Evolutionary conservation across 768 basidiomycete genomes (phyloP), one percentile per base, ranked within the genome.

Genomic region (Pleurotus tuoliensis): DNA sequence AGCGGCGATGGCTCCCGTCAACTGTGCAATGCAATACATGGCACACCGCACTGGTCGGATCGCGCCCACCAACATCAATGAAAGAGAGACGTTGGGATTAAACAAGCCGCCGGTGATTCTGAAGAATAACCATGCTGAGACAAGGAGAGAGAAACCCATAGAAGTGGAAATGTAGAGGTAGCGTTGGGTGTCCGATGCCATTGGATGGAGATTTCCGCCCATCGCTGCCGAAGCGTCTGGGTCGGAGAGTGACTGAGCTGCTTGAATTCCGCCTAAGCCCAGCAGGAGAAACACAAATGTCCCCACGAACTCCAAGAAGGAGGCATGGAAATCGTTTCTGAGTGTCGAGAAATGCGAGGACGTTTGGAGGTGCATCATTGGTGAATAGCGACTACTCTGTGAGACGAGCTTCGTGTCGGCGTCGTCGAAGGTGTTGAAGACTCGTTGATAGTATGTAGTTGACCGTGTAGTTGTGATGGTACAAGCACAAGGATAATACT

Each of bases 201-300:
- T 34, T 34, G 30, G 30, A 34, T 8, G 30, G 7, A 34, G 30
- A 9, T 34, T 34, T 34, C 11, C 30, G 30, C 8, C 11, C 9
- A 34, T 34, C 18, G 52, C 59, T 11, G 56, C 49, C n/a, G 30
- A 41, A 49, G 65, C 66, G 49, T 44, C 52, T 16, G 64, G 55
- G 25, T 62, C 54, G n/a, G 64, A 64, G 58, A 74, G 77, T 7
- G 69, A 66, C 4, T 75, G 69, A 1, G 80, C 73, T 2, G 83
- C 82, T 63, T 89, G 87, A 18, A 83, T 79, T 2, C 84, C 83
- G 2, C 86, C 86, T 2, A 85, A 73, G 8, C 82, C 86, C 41
- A 87, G 74, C n/a, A 84, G 74, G 24, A 88, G 74, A 68, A 89
- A 88, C 56, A 82, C 70, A 0, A 76, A 72, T 3, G 86, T 86